Percentiles rank a stretch among this genome's conserved stretches.
phyloP scores from a whole-genome alignment of 2,329 filamentous ascomycete genomes.

The Exophiala sp. region DNA sequence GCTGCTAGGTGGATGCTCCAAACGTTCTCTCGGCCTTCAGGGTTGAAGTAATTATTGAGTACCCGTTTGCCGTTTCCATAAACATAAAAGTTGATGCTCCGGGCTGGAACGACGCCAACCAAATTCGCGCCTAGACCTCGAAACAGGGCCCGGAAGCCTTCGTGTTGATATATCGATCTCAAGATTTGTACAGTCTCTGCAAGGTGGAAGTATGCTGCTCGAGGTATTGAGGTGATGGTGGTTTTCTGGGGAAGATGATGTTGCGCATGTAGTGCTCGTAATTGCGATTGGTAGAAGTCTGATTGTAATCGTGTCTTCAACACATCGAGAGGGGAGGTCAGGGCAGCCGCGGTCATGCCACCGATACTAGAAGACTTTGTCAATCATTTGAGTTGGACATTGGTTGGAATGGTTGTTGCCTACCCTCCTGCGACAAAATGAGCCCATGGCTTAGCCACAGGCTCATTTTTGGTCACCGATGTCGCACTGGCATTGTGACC shows the following conservation, averaged over 20 bases:
- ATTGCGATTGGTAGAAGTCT: constrained; percentile 86
- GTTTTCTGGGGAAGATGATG: constrained; percentile 52
- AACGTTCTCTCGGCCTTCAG: constrained; percentile 47
- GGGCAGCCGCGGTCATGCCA: constrained; percentile 84
- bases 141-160: constrained; percentile 85
- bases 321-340: constrained; percentile 93
- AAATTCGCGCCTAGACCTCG: constrained; percentile 90
- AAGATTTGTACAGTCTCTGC: constrained; percentile 84
- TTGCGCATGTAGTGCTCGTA: constrained; percentile 64
- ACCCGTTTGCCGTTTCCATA: constrained; percentile 89
- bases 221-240: constrained; percentile 60
- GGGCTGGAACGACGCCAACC: constrained; percentile 81
- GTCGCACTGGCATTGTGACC: constrained; percentile 22
- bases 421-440: constrained; percentile 91
- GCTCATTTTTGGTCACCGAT: constrained; percentile 29
- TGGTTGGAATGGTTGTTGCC: constrained; percentile 31
- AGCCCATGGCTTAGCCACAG: constrained; percentile 74
- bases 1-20: constrained; percentile 68
- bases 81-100: constrained; percentile 89
- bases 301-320: constrained; percentile 91
- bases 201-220: constrained; percentile 69
- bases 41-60: constrained; percentile 69
- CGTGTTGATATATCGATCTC: constrained; percentile 70
- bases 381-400: constrained; percentile 18
- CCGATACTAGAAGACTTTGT: constrained; percentile 58